Evolutionary conservation across 257 asterid species (phyloP), one percentile per base, ranked within the genome.

Genomic region (Ocimum tenuiflorum): DNA sequence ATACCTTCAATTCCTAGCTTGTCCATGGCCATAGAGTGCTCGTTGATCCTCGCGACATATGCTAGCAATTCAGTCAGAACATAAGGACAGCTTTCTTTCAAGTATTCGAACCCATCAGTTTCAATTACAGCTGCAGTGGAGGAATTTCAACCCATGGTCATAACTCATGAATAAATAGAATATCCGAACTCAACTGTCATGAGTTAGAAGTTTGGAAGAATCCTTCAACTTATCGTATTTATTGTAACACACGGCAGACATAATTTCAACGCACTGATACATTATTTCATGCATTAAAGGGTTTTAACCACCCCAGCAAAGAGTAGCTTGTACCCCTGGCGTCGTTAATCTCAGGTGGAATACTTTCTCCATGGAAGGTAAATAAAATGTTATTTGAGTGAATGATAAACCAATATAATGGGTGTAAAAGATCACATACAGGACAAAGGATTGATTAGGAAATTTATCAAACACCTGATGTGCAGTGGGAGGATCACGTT

Each of bases 61-160:
- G 86, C 96, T 67, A 91, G 77, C 73, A 91, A 59, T 61, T 91
- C 96, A 0, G 95, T 82, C 63, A 88, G 81, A 58, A 91, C 91
- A 15, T 52, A 45, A 10, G 98, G 95, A 57, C 98, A 91, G 75
- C 98, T 91, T 78, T 86, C 94, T 79, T 81, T 86, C 66, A 91
- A 69, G 81, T 91, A 91, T 38, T 81, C 94, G 41, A 86, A 91
- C 13, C 96, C 96, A 43, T 91, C 94, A 0, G 96, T 84, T 78
- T 91, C 94, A 96, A 91, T 91, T 36, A 91, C 98, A 73, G 98
- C 98, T 91, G 91, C 86, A 71, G 29, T 41, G 50, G 60, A 59
- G 53, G 69, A 60, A 36, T 27, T 45, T 67, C 15, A 54, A 60
- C 27, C 9, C 7, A 39, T 1, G 71, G 71, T 51, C 29, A 63